Base-by-base conservation (phyloP, 148 eudicot genomes). In the Nepenthes mirabilis region DNA sequence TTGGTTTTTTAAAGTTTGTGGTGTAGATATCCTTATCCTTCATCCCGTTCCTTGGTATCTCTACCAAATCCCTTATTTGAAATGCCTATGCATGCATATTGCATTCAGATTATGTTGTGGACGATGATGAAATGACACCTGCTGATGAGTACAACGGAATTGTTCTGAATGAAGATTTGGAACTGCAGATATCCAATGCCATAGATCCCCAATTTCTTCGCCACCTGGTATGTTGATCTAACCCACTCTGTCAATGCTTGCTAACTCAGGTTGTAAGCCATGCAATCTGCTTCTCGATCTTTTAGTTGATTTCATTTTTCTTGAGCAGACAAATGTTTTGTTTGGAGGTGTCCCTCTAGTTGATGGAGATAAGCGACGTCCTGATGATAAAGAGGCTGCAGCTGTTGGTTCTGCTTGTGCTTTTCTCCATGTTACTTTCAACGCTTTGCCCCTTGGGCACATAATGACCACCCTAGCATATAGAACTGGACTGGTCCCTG, bases 391-490 rank as follows among this genome's bases (percentile, higher is more conserved):
- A 66, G 95, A 86, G 68, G 81, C 79, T 60, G 76, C 66, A 57
- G 91, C 95, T 68, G 80, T 93, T 67, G 87, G 82, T 65, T 80
- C 95, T 58, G 88, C 81, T 43, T 88, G 98, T 79, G 82, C 95
- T 55, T 88, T 88, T 70, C 74, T 93, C 78, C 95, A 93, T 63
- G 87, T 82, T 60, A 82, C 89, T 36, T 93, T 88, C 68, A 93
- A 84, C 70, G 80, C 85, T 49, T 74, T 88, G 65, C 98, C 96
- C 55, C 75, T 86, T 37, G 95, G 86, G 71, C 79, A 82, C 54
- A 75, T 79, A 62, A 84, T 93, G 89, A 93, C 98, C 52, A 81
- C 77, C 63, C 80, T 93, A 66, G 94, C 96, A 6, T 93, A 88
- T 78, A 82, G 96, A 80, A 88, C 96, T 51, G 76, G 79, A 52